Evolutionary conservation across 2,329 filamentous ascomycete genomes (phyloP).

Genomic region (Dryadomyces quercus-mongolicae): DNA sequence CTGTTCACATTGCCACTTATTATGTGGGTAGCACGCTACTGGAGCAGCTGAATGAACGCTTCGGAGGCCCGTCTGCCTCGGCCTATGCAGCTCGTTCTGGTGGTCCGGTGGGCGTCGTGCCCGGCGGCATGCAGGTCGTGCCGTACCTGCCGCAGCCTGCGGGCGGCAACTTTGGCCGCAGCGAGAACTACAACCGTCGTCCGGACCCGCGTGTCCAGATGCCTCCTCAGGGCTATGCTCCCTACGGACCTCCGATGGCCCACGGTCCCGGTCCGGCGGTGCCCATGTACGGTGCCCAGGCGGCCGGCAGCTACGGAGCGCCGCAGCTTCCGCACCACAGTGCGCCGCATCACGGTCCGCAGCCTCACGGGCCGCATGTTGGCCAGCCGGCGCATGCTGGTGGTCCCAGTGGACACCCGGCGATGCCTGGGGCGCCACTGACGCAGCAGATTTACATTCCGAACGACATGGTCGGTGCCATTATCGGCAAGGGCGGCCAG

Average conservation of each 20-base stretch:
- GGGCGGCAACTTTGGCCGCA: slow-evolving; percentile 82
- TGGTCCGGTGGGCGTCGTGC: slow-evolving; percentile 83
- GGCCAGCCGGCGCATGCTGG: slow-evolving; percentile 60
- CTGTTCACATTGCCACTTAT: slow-evolving; percentile 97
- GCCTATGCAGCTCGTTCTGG: slow-evolving; percentile 93
- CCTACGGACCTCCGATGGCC: slow-evolving; percentile 54
- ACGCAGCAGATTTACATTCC: slow-evolving; percentile 99
- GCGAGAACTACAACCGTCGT: slow-evolving; percentile 72
- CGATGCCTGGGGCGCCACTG: slow-evolving; percentile 59
- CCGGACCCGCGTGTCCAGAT: slow-evolving; percentile 62
- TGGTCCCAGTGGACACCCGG: slow-evolving; percentile 47
- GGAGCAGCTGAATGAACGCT: slow-evolving; percentile 93
- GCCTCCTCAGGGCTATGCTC: slow-evolving; percentile 64
- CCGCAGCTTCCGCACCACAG: slow-evolving; percentile 68
- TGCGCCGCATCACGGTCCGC: slow-evolving; percentile 37
- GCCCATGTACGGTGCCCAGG: slow-evolving; percentile 58
- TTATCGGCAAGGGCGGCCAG: slow-evolving; percentile 94
- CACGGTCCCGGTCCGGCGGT: slow-evolving; percentile 49
- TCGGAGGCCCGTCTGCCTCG: slow-evolving; percentile 91
- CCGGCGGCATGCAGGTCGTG: slow-evolving; percentile 98
- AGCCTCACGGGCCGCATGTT: slow-evolving; percentile 54
- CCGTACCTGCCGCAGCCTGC: slow-evolving; percentile 91
- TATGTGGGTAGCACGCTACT: slow-evolving; percentile 97
- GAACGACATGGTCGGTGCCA: slow-evolving; percentile 98
- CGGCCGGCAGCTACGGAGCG: slow-evolving; percentile 61